Evolutionary conservation across 768 basidiomycete species (phyloP), one percentile per base, ranked within the genome.

Genomic region (Suillus subaureus): DNA sequence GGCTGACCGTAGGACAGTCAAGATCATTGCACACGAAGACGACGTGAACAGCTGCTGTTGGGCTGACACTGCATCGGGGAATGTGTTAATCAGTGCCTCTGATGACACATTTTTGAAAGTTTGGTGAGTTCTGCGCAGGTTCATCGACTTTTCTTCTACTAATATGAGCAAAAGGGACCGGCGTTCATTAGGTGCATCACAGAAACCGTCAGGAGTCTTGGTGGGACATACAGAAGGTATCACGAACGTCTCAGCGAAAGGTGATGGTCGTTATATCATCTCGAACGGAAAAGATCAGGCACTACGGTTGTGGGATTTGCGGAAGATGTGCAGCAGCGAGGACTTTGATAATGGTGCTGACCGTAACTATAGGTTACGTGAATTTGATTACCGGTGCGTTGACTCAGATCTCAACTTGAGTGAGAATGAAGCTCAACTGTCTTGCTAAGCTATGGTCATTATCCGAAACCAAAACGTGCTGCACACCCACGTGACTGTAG

Each of bases 221-320:
- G 89, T 97, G 51, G 97, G 97, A 0, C 97, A 99, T 69, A 97
- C 95, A 0, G 96, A 99, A 72, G 94, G 97, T 49, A 91, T 98
- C 64, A 96, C 97, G 6, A 93, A 94, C 69, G 95, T 97, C 16
- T 91, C 94, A 40, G 91, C 97, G 1, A 98, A 97, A 71, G 97
- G 97, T 6, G 97, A 99, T 72, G 97, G 97, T 11, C 89, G 97
- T 66, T 98, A 98, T 74, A 81, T 97, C 55, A 89, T 99, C 54
- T 96, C 94, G 21, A 99, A 99, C 72, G 95, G 95, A 43, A 99
- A 99, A 78, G 97, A 99, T 74, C 96, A 99, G 71, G 87, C 92
- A 1, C 81, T 95, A 60, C 88, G 95, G 8, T 78, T 98, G 28
- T 98, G 97, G 92, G 97, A 99, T 78, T 80, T 98, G 54, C 88